Evolutionary conservation across 495 filamentous ascomycete genomes (phyloP).

Genomic region (Aspergillus taichungensis): DNA sequence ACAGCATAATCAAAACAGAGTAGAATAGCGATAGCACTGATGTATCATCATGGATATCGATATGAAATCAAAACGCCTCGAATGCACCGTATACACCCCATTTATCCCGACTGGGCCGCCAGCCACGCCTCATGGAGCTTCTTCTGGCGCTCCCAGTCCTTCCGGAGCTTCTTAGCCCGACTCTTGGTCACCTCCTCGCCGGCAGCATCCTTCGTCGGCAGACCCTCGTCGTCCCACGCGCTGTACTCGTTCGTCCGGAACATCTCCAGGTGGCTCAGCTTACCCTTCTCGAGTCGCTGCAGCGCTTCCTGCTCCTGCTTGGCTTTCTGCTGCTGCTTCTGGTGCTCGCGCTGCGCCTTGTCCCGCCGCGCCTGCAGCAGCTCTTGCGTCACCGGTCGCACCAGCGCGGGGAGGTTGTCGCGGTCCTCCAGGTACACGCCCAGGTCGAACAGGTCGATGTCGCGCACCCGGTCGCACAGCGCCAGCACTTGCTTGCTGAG

Average conservation of each 20-base stretch:
- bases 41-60: no score
- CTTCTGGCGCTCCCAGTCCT: slow-evolving; percentile 90
- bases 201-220: slow-evolving; percentile 66
- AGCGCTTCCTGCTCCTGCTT: slow-evolving; percentile 48
- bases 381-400: slow-evolving; percentile 71
- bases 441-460: slow-evolving; percentile 66
- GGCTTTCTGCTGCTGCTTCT: slow-evolving; percentile 52
- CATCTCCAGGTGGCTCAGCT: slow-evolving; percentile 57
- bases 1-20: no score
- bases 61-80: no score
- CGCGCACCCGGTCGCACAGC: slow-evolving; percentile 72
- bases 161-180: slow-evolving; percentile 72
- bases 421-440: slow-evolving; percentile 87
- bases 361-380: slow-evolving; percentile 65
- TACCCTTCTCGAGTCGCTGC: slow-evolving; percentile 61
- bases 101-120: slow-evolving; percentile 17
- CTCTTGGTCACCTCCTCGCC: slow-evolving; percentile 80
- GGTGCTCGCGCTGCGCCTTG: slow-evolving; percentile 42
- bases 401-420: slow-evolving; percentile 59
- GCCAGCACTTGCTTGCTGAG: slow-evolving; percentile 52
- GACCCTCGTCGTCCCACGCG: slow-evolving; percentile 79
- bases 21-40: no score
- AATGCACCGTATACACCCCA: no score
- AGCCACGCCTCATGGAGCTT: slow-evolving; percentile 68
- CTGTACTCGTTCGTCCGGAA: slow-evolving; percentile 66